Base-by-base conservation (phyloP, 768 basidiomycete species). In the Phylloporus rhodoxanthus region DNA sequence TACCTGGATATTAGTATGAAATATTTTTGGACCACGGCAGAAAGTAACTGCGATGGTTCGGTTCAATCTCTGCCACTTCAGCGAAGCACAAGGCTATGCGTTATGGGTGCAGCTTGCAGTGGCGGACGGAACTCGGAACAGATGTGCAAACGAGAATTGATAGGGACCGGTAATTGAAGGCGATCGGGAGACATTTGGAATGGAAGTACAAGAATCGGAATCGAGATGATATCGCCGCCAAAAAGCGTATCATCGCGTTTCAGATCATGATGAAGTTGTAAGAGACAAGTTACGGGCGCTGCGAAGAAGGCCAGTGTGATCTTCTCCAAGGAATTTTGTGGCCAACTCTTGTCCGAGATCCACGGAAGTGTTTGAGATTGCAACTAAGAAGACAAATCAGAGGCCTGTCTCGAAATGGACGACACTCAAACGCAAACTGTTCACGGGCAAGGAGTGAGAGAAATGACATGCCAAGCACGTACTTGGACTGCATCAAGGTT, bases 171-270 rank as follows among this genome's bases (percentile, higher is more conserved):
- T 76, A 4, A 68, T 59, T 8, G 56, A 75, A 79, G 19, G 67
- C 70, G 37, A 84, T 71, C 0, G 81, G 7, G 7, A 79, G 4
- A 78, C 75, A 52, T 84, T 80, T 60, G 81, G 84, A 20, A 74
- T 13, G 55, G 52, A 42, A 42, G 25, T 25, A 25, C 25, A 28
- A 42, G 14, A 76, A 76, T 23, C 79, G 79, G 21, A 84, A 67
- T 38, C 71, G 74, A 43, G 82, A 68, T 1, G 77, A 75, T 37
- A 81, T 62, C 30, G 72, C 65, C 6, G 77, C 75, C 26, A 68
- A 56, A 44, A 79, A 56, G 40, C 60, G 71, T 23, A 74, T 67
- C n/a, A 75, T 38, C 15, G 75, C 19, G 45, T 45, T 45, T 51
- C 20, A 23, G 26, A 26, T 26, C 5, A 26, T 8, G 39, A 8